Base-by-base conservation (phyloP, 441 rosid genomes). In the Raphanus hybrid region DNA sequence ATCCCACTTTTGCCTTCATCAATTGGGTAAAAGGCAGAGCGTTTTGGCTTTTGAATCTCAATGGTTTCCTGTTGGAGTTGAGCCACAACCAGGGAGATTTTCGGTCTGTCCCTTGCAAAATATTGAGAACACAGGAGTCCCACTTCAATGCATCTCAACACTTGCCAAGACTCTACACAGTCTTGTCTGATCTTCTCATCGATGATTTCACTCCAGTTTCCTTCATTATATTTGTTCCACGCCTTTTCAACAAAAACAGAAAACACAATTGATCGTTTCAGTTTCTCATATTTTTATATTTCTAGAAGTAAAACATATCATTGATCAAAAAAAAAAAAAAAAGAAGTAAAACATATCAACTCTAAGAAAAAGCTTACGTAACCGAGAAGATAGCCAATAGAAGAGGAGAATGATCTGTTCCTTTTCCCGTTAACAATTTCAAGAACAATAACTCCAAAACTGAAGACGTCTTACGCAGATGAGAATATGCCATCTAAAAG, bases 151-250 rank as follows among this genome's bases (percentile, higher is more conserved):
- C 57, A 50, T 14, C 57, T 50, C 57, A 50, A 50, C 18, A 50
- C 57, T 50, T 50, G 57, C 57, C 57, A 50, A 50, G 57, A 50
- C 18, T 50, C 57, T 50, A 50, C 57, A 50, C 57, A 50, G 18
- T 50, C 57, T 50, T 50, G 57, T 50, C 57, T 50, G 18, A 50
- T 50, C 57, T 50, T 50, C 57, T 50, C 57, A 50, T 50, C 57
- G 57, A 50, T 50, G 18, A 50, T 50, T 50, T 50, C 57, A 50
- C 57, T 50, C 57, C 20, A 50, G 57, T 50, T 50, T n/a, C 57
- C 57, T 50, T 50, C 57, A 50, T 50, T 50, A 14, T 50, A 50
- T 50, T 50, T 50, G 57, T 50, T 50, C 57, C 57, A 50, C 57
- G 57, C 57, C 57, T 50, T 50, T 50, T 50, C 57, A 50, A 6